A percentile compares a stretch with the other conserved stretches of the same genome.
phyloP scores from a whole-genome alignment of 129 eudicot species.

The Kitagawia praeruptora region DNA sequence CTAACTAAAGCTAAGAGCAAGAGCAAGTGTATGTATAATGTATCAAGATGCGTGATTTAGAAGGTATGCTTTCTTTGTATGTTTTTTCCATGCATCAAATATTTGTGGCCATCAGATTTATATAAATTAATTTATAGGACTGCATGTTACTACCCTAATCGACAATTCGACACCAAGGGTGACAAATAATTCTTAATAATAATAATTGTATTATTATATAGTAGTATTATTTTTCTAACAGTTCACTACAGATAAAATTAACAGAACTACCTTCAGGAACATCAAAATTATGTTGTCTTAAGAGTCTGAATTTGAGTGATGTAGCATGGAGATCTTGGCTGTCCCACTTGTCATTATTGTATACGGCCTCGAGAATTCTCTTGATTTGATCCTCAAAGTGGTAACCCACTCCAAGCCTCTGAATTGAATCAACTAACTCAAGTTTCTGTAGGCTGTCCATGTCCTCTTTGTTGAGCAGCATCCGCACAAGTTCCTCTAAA shows the following conservation, averaged over 20 bases:
- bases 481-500: not conserved
- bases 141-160: too few species aligned
- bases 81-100: too few species aligned
- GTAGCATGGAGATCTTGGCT: not conserved
- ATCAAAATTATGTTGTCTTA: not conserved
- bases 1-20: too few species aligned
- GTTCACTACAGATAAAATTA: not conserved
- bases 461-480: not conserved
- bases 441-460: not conserved
- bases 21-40: too few species aligned
- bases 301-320: not conserved
- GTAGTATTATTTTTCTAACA: too few species aligned
- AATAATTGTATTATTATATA: too few species aligned
- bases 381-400: not conserved
- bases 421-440: not conserved
- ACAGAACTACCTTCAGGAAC: not conserved
- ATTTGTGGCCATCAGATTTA: too few species aligned
- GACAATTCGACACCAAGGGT: too few species aligned
- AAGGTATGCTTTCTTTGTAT: too few species aligned
- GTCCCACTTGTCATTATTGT: not conserved
- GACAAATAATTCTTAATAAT: too few species aligned
- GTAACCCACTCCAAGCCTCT: not conserved
- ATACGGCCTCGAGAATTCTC: not conserved
- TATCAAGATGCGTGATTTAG: too few species aligned
- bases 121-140: too few species aligned